Percentiles rank a stretch among this genome's conserved stretches.
These are phyloP conservation scores for Didymellaceae sp. DNA, from an alignment of 2,329 filamentous ascomycete genomes.

Conservation along the genomic window DNA sequence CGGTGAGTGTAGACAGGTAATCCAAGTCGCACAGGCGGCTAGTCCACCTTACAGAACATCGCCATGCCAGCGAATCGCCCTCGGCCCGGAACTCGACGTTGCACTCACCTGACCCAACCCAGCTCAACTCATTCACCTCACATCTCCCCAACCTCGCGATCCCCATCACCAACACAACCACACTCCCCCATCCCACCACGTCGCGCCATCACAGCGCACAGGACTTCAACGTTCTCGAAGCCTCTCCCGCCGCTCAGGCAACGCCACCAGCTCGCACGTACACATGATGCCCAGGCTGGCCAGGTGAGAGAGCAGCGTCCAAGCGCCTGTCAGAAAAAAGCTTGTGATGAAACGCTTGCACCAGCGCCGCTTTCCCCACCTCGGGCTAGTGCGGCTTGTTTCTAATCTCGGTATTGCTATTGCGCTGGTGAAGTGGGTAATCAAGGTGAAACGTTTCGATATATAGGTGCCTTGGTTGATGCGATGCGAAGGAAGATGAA, in stretches of 20 bases:
- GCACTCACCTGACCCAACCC: too few species aligned
- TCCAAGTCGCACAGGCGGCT: too few species aligned
- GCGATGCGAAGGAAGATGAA: too few species aligned
- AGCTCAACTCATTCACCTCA: too few species aligned
- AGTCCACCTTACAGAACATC: too few species aligned
- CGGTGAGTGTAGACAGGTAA: too few species aligned
- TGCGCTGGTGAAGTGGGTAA: not conserved
- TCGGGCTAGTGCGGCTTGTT: not conserved
- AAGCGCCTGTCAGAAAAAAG: not conserved
- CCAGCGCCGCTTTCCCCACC: not conserved
- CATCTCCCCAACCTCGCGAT: not conserved
- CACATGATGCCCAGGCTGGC: not conserved
- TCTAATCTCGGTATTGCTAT: not conserved
- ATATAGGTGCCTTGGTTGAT: too few species aligned
- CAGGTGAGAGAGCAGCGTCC: not conserved
- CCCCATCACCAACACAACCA: not conserved
- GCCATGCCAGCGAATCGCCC: not conserved
- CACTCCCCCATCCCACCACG: not conserved
- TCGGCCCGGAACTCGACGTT: not conserved
- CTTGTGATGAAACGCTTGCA: not conserved
- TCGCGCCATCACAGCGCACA: not conserved
- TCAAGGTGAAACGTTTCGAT: slow-evolving; percentile 15
- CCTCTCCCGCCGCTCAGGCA: not conserved
- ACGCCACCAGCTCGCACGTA: not conserved
- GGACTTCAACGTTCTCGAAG: slow-evolving; percentile 2